Evolutionary conservation across 2,329 filamentous ascomycete species (phyloP).

Genomic region (Penicillium sclerotiorum): DNA sequence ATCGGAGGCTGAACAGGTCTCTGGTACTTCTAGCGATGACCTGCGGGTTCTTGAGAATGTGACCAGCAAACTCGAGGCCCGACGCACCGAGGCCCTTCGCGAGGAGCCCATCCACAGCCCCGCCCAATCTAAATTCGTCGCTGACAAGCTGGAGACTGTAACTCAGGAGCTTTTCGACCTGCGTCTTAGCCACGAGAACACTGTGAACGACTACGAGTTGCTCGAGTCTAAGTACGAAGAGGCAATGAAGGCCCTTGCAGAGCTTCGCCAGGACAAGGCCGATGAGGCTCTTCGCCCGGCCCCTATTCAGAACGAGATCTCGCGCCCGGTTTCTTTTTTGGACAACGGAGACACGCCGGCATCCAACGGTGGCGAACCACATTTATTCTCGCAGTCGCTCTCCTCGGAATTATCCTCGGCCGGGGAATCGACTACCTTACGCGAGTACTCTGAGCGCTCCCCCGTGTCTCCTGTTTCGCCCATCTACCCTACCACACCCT

Average conservation of each 20-base stretch:
- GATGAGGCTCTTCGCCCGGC: slow-evolving; percentile 73
- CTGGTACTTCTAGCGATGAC: slow-evolving; percentile 34
- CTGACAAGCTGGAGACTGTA: slow-evolving; percentile 88
- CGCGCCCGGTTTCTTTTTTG: slow-evolving; percentile 79
- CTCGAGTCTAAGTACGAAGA: slow-evolving; percentile 90
- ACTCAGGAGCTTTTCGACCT: slow-evolving; percentile 91
- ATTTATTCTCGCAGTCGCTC: slow-evolving; percentile 83
- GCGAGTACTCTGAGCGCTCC: slow-evolving; percentile 55
- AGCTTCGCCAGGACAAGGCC: slow-evolving; percentile 76
- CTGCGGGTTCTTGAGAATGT: slow-evolving; percentile 40
- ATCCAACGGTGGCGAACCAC: slow-evolving; percentile 68
- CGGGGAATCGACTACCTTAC: slow-evolving; percentile 71
- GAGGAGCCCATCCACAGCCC: slow-evolving; percentile 65
- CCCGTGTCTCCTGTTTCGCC: slow-evolving; percentile 52
- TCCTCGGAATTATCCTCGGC: slow-evolving; percentile 92
- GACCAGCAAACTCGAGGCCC: slow-evolving; percentile 30
- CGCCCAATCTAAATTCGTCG: slow-evolving; percentile 81
- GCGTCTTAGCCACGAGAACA: slow-evolving; percentile 84
- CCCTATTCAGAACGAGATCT: slow-evolving; percentile 45
- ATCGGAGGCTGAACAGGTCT: slow-evolving; percentile 19
- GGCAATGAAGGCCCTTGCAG: slow-evolving; percentile 76
- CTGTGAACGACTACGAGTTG: slow-evolving; percentile 76
- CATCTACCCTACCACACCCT: slow-evolving; percentile 30
- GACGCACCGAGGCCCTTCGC: slow-evolving; percentile 24
- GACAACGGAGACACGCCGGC: slow-evolving; percentile 72